Evolutionary conservation across 2,329 filamentous ascomycete species (phyloP), one percentile per base, ranked within the genome.

Genomic region (Stylonectria norvegica): DNA sequence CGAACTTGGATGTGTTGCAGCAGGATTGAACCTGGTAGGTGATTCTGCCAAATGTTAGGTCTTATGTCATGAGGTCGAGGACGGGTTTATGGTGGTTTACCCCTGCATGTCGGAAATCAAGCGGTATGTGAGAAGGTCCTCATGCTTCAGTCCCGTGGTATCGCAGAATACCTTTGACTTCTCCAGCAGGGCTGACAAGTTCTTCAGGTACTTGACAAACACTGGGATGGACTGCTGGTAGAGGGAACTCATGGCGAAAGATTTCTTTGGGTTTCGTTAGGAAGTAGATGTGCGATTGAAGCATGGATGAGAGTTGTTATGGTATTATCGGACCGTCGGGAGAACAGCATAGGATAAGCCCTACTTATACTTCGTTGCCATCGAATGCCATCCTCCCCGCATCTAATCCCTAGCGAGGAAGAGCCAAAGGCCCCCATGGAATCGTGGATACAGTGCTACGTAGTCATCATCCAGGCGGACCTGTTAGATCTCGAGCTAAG

Each of bases 131-230:
- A 50, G 40, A 2, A 57, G 23, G 0, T 55, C 45, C 27, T 55
- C 51, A 19, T 50, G 50, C 15, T 53, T 53, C 2, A 56, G 16
- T 1, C 30, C 32, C 19, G 52, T 58, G 5, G 55, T 51, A 2
- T 48, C 43, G 4, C 45, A 50, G 5, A 45, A 51, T 27, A 35
- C 38, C 20, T 39, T 46, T 0, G 47, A 43, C 6, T 57, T 58
- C 4, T 52, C 42, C 3, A 61, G 49, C 11, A 61, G 39, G 5
- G 17, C 22, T 3, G 55, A 55, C 4, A 61, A 29, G 30, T 42
- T 52, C 33, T 43, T 54, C 11, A 60, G 53, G 40, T 52, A 60
- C 35, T 58, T 61, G 44, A 56, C 40, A 20, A 59, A 38, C 12
- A 61, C 55, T 3, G 58, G 57, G 1, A 59, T 40, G 7, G 45